phyloP scores from a whole-genome alignment of 1,139 yeast genomes.

The Hansenula anomala region DNA sequence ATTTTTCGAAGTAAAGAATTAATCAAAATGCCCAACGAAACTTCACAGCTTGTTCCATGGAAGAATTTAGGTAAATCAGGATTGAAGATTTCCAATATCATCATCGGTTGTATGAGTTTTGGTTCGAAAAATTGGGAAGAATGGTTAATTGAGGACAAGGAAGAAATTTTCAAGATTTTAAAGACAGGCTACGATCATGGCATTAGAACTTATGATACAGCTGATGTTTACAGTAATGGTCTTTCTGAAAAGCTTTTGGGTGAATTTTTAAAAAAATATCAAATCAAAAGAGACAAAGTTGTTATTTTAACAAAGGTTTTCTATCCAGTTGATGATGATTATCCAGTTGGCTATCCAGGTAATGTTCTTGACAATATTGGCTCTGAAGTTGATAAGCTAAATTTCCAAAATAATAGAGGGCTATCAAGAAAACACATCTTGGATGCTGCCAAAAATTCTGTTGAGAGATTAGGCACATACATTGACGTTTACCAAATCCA shows the following conservation, averaged over 20 bases:
- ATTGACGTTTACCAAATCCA: constrained; percentile 45
- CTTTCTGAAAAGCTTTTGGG: constrained; percentile 34
- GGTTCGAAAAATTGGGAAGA: constrained; percentile 40
- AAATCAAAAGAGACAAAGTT: constrained; percentile 37
- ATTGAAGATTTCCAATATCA: constrained; percentile 41
- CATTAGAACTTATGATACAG: constrained; percentile 47
- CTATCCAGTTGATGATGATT: constrained; percentile 26
- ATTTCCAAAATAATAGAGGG: constrained; percentile 35
- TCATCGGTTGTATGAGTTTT: constrained; percentile 52
- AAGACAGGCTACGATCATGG: constrained; percentile 45
- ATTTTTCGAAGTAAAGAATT: too few species aligned
- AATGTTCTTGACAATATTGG: constrained; percentile 11
- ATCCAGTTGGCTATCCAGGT: neutral
- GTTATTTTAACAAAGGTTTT: constrained; percentile 42
- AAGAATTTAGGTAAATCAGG: constrained; percentile 32
- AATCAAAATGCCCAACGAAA: neutral
- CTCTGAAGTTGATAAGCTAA: constrained; percentile 19
- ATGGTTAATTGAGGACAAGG: constrained; percentile 43
- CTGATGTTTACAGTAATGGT: constrained; percentile 41
- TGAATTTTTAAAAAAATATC: constrained; percentile 33
- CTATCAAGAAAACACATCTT: constrained; percentile 50
- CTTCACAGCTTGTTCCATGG: neutral
- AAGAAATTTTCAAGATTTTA: constrained; percentile 31
- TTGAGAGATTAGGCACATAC: constrained; percentile 46
- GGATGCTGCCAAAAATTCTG: constrained; percentile 44